Base-by-base conservation (phyloP, 1,284 basidiomycete species). In the Ganoderma lingzhi region DNA sequence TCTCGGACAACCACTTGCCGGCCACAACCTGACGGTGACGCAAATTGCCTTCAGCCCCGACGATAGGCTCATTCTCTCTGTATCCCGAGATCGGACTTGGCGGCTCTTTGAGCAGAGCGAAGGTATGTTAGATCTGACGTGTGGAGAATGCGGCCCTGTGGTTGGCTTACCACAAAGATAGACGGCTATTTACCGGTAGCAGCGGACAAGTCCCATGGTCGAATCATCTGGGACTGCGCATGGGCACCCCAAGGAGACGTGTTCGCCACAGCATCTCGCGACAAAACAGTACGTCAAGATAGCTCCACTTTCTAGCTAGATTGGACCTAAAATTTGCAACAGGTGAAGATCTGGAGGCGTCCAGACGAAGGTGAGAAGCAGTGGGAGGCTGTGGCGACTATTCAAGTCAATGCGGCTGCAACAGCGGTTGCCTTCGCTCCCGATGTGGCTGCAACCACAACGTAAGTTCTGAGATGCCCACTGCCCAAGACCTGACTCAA, bases 141-240 rank as follows among this genome's bases (percentile, higher is more conserved):
- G 51, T 30, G 37, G 23, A 23, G 23, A 30, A 39, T 45, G 8
- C n/a, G 23, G 45, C 23, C 32, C 55, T 23, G 14, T 64, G 42
- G 39, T 53, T 19, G 23, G 35, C 56, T 45, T 17, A 37, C 37
- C 63, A n/a, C 5, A 3, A 5, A 17, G 30, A 17, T 19, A 73
- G 64, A 75, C 86, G 93, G 87, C 1, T 96, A 90, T 77, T 74
- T 83, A 17, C 87, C 91, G 0, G 75, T 91, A 15, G 87, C 88
- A 5, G 86, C 89, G 10, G 90, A 96, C 72, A 96, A 95, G 79
- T 91, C 95, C 0, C 97, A 99, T 80, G 87, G 89, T 0, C 88
- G 98, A 41, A 98, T 99, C 77, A 93, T 99, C 51, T 97, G 98
- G 95, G 98, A 99, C 79, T 94, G 92, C 76, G 88, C 90, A 30